Evolutionary conservation across 2,329 filamentous ascomycete genomes (phyloP), one percentile per base, ranked within the genome.

Genomic region (Conoideocrella luteorostrata): DNA sequence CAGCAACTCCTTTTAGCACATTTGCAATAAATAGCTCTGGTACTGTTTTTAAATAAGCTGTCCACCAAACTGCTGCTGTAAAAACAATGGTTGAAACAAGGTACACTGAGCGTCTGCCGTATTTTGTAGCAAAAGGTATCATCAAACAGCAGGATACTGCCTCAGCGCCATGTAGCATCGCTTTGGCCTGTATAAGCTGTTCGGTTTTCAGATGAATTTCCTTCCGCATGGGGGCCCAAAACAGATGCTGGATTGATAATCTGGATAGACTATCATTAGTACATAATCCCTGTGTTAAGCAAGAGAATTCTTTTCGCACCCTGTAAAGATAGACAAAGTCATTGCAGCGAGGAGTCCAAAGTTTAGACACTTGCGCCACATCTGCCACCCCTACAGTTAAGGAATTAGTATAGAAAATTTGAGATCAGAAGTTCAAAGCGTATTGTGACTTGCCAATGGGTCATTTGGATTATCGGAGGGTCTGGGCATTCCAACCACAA

Each of bases 61-160:
- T 53, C 60, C 48, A 63, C 47, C 49, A 53, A 6, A 48, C 37
- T 0, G 50, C 51, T 4, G 50, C 58, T 2, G 55, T 50, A 42
- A 60, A 43, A 2, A 54, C 22, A 1, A 51, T 21, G 0, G 46
- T 50, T 0, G 57, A 61, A 4, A 51, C 9, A 2, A 66, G 42
- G 21, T 66, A 66, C 0, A 56, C 51, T 0, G 56, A 54, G 0
- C 63, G 56, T 2, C 62, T 56, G 1, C 63, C 63, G 37, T 60
- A 65, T 33, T 63, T 64, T 44, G 58, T 56, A 2, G 60, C 54
- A 2, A 64, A 52, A 0, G 63, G 63, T 5, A 66, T 58, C 35
- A 66, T 59, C 38, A 66, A 51, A 10, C 64, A 44, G 36, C 62
- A 62, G 1, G 60, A 60, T 9, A 58, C 47, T 13, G 62, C 61